A percentile compares a stretch with the other conserved stretches of the same genome.
These are phyloP conservation scores for Trichoderma guizhouense DNA, from an alignment of 2,329 filamentous ascomycete species.

Conservation along the genomic window DNA sequence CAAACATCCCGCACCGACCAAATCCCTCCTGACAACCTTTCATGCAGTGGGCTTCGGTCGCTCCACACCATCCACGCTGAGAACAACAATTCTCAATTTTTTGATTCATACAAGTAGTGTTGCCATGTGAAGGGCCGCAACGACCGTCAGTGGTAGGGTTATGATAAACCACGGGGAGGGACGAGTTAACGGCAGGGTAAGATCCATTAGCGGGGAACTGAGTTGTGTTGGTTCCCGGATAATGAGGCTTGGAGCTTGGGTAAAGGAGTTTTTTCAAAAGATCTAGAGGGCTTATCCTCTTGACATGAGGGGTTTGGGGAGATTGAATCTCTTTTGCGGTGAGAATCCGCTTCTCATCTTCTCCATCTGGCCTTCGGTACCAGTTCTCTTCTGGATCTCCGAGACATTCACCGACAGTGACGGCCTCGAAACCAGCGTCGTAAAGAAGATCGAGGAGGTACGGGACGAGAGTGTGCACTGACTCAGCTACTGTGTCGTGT, in stretches of 20 bases:
- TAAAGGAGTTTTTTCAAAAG: neutral
- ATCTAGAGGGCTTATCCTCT: neutral
- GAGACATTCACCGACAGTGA: constrained; percentile 52
- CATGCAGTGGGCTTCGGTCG: constrained; percentile 38
- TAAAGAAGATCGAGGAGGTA: constrained; percentile 42
- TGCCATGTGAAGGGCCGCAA: constrained; percentile 27
- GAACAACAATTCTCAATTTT: constrained; percentile 31
- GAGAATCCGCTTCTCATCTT: neutral
- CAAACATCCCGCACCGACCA: constrained; percentile 26
- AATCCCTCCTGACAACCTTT: constrained; percentile 36
- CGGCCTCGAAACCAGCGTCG: constrained; percentile 41
- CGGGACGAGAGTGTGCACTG: constrained; percentile 42
- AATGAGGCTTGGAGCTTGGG: neutral
- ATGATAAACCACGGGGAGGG: neutral
- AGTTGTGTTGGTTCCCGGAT: neutral
- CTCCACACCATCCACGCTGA: constrained; percentile 36
- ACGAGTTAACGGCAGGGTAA: neutral
- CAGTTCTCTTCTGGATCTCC: constrained; percentile 50
- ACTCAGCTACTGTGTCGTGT: constrained; percentile 48
- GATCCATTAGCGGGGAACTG: neutral
- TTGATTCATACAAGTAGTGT: constrained; percentile 26
- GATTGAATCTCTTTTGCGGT: no score
- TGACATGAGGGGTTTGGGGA: neutral
- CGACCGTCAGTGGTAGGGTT: constrained; percentile 24
- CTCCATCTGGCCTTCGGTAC: constrained; percentile 39